Evolutionary conservation across 768 basidiomycete genomes (phyloP).

Genomic region (Serendipita sp.): DNA sequence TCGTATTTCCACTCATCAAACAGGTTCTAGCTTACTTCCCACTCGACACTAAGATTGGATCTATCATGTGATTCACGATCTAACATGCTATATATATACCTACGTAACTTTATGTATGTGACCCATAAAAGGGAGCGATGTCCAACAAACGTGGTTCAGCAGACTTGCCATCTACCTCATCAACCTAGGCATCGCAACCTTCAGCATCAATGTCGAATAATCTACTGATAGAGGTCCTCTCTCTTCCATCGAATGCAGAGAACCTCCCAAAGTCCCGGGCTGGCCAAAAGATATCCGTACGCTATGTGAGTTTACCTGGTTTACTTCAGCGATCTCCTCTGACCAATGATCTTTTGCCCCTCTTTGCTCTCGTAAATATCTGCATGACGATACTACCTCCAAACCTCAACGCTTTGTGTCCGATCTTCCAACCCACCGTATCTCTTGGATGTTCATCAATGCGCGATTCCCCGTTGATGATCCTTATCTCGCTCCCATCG

Average conservation of each 20-base stretch:
- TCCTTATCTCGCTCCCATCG: no score
- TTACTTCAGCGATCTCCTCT: no score
- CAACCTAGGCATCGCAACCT: not conserved
- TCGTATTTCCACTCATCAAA: no score
- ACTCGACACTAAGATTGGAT: not conserved
- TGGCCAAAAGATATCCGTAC: conserved; percentile 53
- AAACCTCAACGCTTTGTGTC: no score
- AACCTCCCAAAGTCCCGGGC: conserved; percentile 16
- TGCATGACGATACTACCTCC: no score
- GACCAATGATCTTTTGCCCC: not conserved
- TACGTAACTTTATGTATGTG: no score
- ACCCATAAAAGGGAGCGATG: not conserved
- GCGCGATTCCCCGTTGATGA: no score
- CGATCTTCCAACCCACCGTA: no score
- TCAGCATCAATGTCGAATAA: not conserved
- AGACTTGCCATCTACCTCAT: not conserved
- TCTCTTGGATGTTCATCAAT: no score
- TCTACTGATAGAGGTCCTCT: conserved; percentile 6
- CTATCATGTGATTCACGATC: not conserved
- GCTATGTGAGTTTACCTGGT: conserved; percentile 42
- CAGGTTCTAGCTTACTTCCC: no score
- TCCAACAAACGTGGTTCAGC: not conserved
- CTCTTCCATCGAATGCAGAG: conserved; percentile 12
- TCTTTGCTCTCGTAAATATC: no score
- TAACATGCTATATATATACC: no score